These are phyloP conservation scores for Plasmodiophora brassicae DNA, from an alignment of 208 protist species.

Conservation along the genomic window DNA sequence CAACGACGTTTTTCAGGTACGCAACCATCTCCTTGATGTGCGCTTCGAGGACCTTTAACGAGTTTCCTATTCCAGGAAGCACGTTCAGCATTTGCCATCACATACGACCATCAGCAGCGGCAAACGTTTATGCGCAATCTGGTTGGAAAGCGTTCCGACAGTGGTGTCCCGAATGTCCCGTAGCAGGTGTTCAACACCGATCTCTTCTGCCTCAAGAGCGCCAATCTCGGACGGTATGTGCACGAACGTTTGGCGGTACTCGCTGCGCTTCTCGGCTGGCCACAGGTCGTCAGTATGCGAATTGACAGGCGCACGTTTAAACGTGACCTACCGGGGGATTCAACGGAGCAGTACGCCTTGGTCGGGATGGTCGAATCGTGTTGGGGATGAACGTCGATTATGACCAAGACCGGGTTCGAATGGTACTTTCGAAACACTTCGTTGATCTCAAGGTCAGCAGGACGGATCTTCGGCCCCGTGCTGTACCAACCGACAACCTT, in stretches of 20 bases:
- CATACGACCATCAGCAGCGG: neutral
- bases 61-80: slow-evolving; percentile 69
- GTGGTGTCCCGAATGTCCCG: slow-evolving; percentile 90
- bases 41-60: slow-evolving; percentile 79
- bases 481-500: slow-evolving; percentile 98
- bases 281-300: neutral
- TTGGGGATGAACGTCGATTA: slow-evolving; percentile 76
- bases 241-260: slow-evolving; percentile 62
- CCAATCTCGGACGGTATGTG: slow-evolving; percentile 78
- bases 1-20: slow-evolving; percentile 71
- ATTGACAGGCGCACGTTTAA: neutral
- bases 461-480: slow-evolving; percentile 90
- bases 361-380: slow-evolving; percentile 67
- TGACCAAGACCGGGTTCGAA: slow-evolving; percentile 70
- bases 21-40: slow-evolving; percentile 77
- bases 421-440: slow-evolving; percentile 72
- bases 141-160: slow-evolving; percentile 83
- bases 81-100: neutral
- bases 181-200: slow-evolving; percentile 99
- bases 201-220: slow-evolving; percentile 69
- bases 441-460: slow-evolving; percentile 81
- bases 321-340: slow-evolving; percentile 40
- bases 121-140: slow-evolving; percentile 75
- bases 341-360: slow-evolving; percentile 71
- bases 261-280: slow-evolving; percentile 37